phyloP scores from a whole-genome alignment of 1,139 yeast species.

The Pneumocystis murina region DNA sequence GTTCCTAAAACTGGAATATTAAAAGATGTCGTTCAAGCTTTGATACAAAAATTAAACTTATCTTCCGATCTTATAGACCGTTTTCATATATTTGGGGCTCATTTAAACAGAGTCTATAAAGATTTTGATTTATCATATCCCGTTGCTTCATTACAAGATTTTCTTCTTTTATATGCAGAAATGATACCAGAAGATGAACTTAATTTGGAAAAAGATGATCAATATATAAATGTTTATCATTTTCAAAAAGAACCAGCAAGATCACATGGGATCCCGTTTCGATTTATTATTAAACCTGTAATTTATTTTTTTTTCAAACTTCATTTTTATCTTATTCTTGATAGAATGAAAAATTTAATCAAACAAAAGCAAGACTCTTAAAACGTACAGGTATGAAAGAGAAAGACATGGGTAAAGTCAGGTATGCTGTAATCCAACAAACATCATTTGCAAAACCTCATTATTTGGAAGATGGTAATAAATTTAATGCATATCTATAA shows the following conservation, averaged over 20 bases:
- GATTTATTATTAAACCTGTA: constrained; percentile 38
- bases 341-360: constrained; percentile 47
- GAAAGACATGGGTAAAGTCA: constrained; percentile 62
- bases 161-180: constrained; percentile 22
- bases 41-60: constrained; percentile 43
- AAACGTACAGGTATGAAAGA: constrained; percentile 56
- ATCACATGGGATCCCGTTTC: constrained; percentile 79
- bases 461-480: constrained; percentile 36
- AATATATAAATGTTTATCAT: constrained; percentile 45
- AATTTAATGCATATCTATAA: constrained; percentile 29
- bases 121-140: constrained; percentile 16
- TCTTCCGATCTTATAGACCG: constrained; percentile 35
- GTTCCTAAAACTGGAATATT: constrained; percentile 50
- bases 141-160: constrained; percentile 18
- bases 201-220: constrained; percentile 19
- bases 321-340: constrained; percentile 16
- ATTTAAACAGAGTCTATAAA: constrained; percentile 18
- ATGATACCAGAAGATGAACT: constrained; percentile 23
- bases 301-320: neutral
- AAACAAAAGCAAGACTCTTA: constrained; percentile 58
- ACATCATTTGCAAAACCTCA: constrained; percentile 33
- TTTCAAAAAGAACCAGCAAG: constrained; percentile 56
- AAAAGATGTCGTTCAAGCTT: constrained; percentile 39
- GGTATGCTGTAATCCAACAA: constrained; percentile 33
- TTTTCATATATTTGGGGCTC: constrained; percentile 45